A percentile compares a stretch with the other conserved stretches of the same genome.
These are phyloP conservation scores for Magnusiomyces suaveolens DNA, from an alignment of 1,139 yeast species.

Conservation along the genomic window DNA sequence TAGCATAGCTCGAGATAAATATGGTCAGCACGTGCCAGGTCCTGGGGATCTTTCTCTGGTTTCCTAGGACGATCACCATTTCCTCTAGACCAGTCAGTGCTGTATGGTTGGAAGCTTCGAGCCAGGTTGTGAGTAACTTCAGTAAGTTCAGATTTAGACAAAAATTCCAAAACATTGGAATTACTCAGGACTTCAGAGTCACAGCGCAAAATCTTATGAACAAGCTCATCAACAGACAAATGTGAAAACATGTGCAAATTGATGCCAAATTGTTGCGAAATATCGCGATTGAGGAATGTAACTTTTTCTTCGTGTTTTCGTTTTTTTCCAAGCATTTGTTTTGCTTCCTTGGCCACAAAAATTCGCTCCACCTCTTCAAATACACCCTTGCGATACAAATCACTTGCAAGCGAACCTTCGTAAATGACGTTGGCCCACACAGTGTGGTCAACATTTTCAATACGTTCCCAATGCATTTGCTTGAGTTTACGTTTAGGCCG, in stretches of 20 bases:
- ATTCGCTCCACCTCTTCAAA: constrained; percentile 65
- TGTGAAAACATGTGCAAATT: constrained; percentile 73
- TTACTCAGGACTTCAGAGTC: constrained; percentile 60
- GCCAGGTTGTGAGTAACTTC: constrained; percentile 61
- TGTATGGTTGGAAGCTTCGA: constrained; percentile 64
- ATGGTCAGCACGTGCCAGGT: constrained; percentile 72
- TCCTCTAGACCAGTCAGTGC: constrained; percentile 40
- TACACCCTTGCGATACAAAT: constrained; percentile 59
- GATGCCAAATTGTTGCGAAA: constrained; percentile 87
- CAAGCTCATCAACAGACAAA: constrained; percentile 52
- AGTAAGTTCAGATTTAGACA: constrained; percentile 59
- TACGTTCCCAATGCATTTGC: constrained; percentile 92
- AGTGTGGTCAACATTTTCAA: constrained; percentile 56
- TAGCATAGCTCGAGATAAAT: constrained; percentile 68
- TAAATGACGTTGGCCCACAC: constrained; percentile 62
- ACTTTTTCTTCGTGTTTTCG: constrained; percentile 39
- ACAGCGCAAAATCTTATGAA: constrained; percentile 59
- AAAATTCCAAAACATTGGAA: constrained; percentile 68
- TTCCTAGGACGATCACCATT: constrained; percentile 26
- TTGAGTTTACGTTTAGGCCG: constrained; percentile 62
- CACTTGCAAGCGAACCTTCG: constrained; percentile 42
- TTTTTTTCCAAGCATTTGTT: constrained; percentile 30
- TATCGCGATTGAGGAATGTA: constrained; percentile 63
- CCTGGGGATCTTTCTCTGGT: constrained; percentile 51
- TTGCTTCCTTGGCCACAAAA: constrained; percentile 59